Evolutionary conservation across 2,329 filamentous ascomycete species (phyloP).

Genomic region (Emergomyces pasteurianus): DNA sequence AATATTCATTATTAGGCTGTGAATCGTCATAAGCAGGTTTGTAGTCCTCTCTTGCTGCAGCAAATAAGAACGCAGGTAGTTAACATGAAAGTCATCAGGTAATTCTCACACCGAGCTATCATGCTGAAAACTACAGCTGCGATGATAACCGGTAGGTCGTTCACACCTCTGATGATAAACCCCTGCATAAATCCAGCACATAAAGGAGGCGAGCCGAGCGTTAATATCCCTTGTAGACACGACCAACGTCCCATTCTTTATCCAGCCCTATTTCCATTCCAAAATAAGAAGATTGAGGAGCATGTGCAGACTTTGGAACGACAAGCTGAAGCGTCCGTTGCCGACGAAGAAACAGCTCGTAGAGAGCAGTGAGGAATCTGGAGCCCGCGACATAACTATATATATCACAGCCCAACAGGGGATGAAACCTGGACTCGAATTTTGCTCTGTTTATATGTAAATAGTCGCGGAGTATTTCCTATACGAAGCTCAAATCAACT

Average conservation of each 20-base stretch:
- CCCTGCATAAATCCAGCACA: neutral
- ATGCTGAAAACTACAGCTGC: slow-evolving; percentile 20
- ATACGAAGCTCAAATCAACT: neutral
- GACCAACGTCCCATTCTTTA: slow-evolving; percentile 2
- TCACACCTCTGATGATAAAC: neutral
- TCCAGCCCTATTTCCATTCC: slow-evolving; percentile 1
- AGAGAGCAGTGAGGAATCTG: neutral
- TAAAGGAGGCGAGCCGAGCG: neutral
- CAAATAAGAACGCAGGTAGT: neutral
- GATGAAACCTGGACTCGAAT: neutral
- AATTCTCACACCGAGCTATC: slow-evolving; percentile 42
- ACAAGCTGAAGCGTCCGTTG: neutral
- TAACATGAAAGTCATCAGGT: neutral
- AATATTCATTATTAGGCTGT: slow-evolving; percentile 23
- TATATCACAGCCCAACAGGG: no score
- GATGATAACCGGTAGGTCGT: slow-evolving; percentile 4
- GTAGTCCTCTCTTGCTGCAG: neutral
- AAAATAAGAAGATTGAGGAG: slow-evolving; percentile 3
- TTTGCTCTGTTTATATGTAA: neutral
- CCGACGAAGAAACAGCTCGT: neutral
- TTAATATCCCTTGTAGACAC: neutral
- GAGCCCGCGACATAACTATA: no score
- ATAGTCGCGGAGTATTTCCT: neutral
- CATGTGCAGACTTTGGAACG: neutral
- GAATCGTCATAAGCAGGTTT: slow-evolving; percentile 49